Percentiles rank a stretch among this genome's conserved stretches.
phyloP scores from a whole-genome alignment of 352 stramenopile species.

The Pythium oligandrum region DNA sequence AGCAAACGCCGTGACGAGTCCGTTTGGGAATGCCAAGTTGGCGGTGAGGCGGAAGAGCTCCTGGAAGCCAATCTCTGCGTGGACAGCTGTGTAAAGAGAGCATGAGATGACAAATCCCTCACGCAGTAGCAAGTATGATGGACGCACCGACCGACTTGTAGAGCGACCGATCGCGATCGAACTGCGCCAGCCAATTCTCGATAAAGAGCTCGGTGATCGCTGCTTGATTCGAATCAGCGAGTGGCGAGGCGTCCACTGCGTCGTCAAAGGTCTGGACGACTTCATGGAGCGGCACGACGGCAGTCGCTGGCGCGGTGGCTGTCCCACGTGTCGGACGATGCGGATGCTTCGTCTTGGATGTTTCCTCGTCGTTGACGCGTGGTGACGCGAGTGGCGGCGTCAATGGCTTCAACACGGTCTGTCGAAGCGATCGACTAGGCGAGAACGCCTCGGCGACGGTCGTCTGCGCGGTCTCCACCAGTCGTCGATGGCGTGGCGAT shows the following conservation, averaged over 20 bases:
- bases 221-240: constrained; percentile 44
- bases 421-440: constrained; percentile 34
- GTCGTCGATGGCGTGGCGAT: background rate
- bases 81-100: constrained; percentile 27
- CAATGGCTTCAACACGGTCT: too few species aligned
- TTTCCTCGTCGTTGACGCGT: too few species aligned
- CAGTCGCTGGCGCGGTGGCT: too few species aligned
- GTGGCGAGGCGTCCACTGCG: constrained; percentile 41
- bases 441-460: constrained; percentile 30
- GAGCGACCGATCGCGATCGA: constrained; percentile 37
- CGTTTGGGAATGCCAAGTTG: constrained; percentile 51
- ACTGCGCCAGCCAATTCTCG: constrained; percentile 51
- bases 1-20: constrained; percentile 54
- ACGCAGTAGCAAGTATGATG: background rate
- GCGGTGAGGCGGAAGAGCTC: constrained; percentile 53
- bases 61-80: constrained; percentile 59
- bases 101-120: background rate
- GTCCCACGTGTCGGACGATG: too few species aligned
- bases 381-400: too few species aligned
- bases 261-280: constrained; percentile 49
- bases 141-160: constrained; percentile 64
- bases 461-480: too few species aligned
- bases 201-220: constrained; percentile 58
- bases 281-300: constrained; percentile 39
- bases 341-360: too few species aligned